These are phyloP conservation scores for Alternaria angustiovoidea DNA, from an alignment of 2,329 filamentous ascomycete species.

Conservation along the genomic window DNA sequence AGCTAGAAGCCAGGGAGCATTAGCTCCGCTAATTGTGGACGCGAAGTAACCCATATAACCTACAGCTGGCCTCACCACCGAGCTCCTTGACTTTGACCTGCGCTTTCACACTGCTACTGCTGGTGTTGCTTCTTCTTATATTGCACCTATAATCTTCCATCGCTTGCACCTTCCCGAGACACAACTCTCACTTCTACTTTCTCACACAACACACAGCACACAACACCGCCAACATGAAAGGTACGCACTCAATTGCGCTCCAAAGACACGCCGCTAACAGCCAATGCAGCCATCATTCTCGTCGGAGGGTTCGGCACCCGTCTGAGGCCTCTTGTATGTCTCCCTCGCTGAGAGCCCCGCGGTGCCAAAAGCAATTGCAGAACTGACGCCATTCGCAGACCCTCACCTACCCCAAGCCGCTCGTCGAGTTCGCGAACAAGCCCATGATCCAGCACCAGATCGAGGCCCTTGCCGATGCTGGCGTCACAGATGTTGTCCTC, in stretches of 20 bases:
- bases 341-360: slow-evolving; percentile 24
- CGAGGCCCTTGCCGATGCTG: slow-evolving; percentile 89
- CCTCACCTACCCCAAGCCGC: slow-evolving; percentile 93
- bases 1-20: slow-evolving; percentile 26
- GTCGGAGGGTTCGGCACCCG: slow-evolving; percentile 99
- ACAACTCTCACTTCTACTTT: slow-evolving; percentile 16
- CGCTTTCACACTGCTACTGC: slow-evolving; percentile 12
- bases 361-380: slow-evolving; percentile 13
- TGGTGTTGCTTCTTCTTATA: neutral
- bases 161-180: slow-evolving; percentile 15
- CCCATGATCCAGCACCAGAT: slow-evolving; percentile 99
- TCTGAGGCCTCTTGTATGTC: slow-evolving; percentile 85
- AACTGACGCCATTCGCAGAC: slow-evolving; percentile 66
- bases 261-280: slow-evolving; percentile 17
- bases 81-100: slow-evolving; percentile 30
- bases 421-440: slow-evolving; percentile 98
- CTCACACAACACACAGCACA: slow-evolving; percentile 23
- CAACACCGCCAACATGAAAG: slow-evolving; percentile 49
- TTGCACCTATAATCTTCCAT: slow-evolving; percentile 10
- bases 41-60: slow-evolving; percentile 16
- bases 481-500: slow-evolving; percentile 96
- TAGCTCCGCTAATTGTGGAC: slow-evolving; percentile 22
- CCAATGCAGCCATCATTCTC: slow-evolving; percentile 83
- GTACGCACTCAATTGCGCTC: slow-evolving; percentile 31
- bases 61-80: slow-evolving; percentile 37